A percentile compares a stretch with the other conserved stretches of the same genome.
Conservation (phyloP, 176 grass and related monocot species). For the Elymus sibiricus region DNA sequence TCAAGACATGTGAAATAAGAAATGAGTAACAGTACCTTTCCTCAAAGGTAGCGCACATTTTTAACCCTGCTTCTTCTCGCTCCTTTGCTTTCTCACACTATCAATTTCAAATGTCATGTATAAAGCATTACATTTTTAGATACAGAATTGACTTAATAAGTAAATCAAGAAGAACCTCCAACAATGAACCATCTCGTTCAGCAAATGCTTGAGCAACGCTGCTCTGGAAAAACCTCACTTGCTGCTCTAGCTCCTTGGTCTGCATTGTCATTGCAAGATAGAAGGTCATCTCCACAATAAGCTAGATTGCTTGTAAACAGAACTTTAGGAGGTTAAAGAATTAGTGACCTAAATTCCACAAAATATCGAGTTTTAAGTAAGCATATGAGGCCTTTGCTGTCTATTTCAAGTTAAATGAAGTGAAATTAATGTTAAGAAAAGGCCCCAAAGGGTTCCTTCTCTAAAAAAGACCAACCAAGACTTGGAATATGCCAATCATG, state of each 20-base stretch:
- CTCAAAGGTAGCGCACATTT: slow-evolving; percentile 53
- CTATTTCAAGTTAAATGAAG: not conserved
- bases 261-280: slow-evolving; percentile 42
- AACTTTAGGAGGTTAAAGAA: slow-evolving; percentile 10
- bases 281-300: not conserved
- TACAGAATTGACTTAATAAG: slow-evolving; percentile 32
- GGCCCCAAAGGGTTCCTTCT: not conserved
- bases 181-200: slow-evolving; percentile 81
- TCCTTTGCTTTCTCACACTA: slow-evolving; percentile 94
- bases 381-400: not conserved
- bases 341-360: not conserved
- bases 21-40: slow-evolving; percentile 51
- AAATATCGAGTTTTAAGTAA: not conserved
- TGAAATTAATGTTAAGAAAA: not conserved
- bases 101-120: slow-evolving; percentile 23
- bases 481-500: not conserved
- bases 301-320: not conserved
- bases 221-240: slow-evolving; percentile 96
- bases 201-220: slow-evolving; percentile 86
- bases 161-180: slow-evolving; percentile 64
- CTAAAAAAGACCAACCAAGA: not conserved
- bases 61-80: slow-evolving; percentile 61
- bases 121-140: not conserved
- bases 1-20: slow-evolving; percentile 15
- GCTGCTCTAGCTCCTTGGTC: slow-evolving; percentile 95